Evolutionary conservation across 176 grass and related monocot genomes (phyloP).

Genomic region (Stipa capillata): DNA sequence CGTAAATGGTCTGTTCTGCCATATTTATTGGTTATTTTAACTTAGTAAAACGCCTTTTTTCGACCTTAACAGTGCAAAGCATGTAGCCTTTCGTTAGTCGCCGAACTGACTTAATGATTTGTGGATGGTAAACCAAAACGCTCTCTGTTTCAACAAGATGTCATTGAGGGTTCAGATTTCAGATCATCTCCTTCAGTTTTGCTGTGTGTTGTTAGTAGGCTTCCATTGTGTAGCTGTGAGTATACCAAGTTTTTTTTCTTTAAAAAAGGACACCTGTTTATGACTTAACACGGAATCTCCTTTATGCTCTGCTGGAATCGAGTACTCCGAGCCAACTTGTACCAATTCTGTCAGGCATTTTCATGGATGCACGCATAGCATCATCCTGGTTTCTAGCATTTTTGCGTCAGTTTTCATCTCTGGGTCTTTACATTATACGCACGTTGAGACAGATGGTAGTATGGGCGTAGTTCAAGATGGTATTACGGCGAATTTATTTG

Average conservation of each 20-base stretch:
- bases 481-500: no score
- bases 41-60: no score
- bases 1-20: slow-evolving; percentile 27
- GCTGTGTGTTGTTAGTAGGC: neutral
- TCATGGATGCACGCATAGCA: neutral
- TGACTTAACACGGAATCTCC: neutral
- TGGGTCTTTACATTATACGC: no score
- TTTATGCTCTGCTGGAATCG: slow-evolving; percentile 19
- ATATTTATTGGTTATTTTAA: neutral
- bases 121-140: neutral
- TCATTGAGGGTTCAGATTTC: neutral
- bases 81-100: neutral
- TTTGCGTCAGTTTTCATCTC: neutral
- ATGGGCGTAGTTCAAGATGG: no score
- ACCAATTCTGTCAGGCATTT: neutral
- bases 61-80: neutral
- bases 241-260: no score
- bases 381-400: neutral
- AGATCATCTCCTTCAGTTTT: neutral
- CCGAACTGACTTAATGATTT: neutral
- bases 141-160: neutral
- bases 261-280: neutral
- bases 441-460: no score
- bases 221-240: no score
- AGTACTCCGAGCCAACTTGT: slow-evolving; percentile 3